Conservation (phyloP, 306 rosid genomes). For the Pyrus communis region DNA sequence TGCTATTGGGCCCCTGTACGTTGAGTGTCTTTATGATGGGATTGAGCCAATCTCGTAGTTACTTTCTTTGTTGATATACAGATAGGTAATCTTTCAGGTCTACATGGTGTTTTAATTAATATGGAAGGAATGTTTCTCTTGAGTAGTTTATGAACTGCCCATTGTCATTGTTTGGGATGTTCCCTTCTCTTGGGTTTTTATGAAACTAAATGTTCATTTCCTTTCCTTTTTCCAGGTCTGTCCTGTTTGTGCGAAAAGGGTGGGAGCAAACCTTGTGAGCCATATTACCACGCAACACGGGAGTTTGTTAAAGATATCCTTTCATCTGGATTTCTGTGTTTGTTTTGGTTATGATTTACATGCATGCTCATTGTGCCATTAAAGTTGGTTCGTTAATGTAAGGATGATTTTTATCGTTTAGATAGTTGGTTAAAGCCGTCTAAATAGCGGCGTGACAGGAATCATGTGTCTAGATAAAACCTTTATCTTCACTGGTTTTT, state of each 20-base stretch:
- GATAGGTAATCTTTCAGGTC: not conserved
- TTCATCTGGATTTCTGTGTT: conserved; percentile 2
- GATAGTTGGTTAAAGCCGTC: not conserved
- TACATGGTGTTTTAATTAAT: not conserved
- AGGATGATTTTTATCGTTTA: not conserved
- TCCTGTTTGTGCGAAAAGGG: conserved; percentile 63
- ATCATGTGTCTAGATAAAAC: not conserved
- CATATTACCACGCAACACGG: conserved; percentile 78
- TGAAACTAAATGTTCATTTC: conserved; percentile 5
- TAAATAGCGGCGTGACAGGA: not conserved
- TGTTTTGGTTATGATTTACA: not conserved
- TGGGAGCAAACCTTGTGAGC: conserved; percentile 65
- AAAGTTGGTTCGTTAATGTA: not conserved
- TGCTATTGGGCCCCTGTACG: not conserved
- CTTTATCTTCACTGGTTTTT: too few relatives aligned
- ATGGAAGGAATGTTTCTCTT: not conserved
- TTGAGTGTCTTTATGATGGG: not conserved
- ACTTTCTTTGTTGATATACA: not conserved
- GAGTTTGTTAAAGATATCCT: conserved; percentile 83
- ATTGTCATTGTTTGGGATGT: not conserved
- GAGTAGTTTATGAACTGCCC: conserved; percentile 3
- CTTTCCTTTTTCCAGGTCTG: conserved; percentile 54
- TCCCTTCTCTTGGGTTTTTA: conserved; percentile 2
- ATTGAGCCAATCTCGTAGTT: not conserved
- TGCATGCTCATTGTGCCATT: not conserved